These are phyloP conservation scores for Bipolaris oryzae DNA, from an alignment of 2,329 filamentous ascomycete species.

Conservation along the genomic window DNA sequence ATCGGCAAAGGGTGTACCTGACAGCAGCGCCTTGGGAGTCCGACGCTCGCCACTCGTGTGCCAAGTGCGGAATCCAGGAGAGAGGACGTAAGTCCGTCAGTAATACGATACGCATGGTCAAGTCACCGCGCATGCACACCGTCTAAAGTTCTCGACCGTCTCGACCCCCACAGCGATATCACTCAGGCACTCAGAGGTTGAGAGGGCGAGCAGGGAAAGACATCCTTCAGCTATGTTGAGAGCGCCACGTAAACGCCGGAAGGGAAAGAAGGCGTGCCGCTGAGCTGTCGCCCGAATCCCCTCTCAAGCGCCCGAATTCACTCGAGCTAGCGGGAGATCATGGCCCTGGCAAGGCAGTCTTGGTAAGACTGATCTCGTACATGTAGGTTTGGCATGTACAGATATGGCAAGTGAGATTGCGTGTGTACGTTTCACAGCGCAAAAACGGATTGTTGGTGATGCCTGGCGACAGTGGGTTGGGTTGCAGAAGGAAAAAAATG, in stretches of 20 bases:
- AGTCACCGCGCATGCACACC: not conserved
- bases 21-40: not conserved
- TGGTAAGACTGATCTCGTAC: slow-evolving; percentile 7
- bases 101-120: not conserved
- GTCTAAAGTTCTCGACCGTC: slow-evolving; percentile 8
- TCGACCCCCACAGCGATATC: slow-evolving; percentile 1
- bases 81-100: not conserved
- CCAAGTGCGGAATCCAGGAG: not conserved
- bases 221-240: slow-evolving; percentile 16
- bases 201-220: slow-evolving; percentile 5
- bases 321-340: slow-evolving; percentile 7
- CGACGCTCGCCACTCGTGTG: not conserved
- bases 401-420: too few relatives aligned
- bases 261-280: slow-evolving; percentile 7
- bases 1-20: slow-evolving; percentile 1
- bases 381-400: too few relatives aligned
- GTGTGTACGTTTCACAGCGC: not conserved
- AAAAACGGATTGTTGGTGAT: slow-evolving; percentile 5
- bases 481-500: not conserved
- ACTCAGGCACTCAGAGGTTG: not conserved
- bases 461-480: not conserved
- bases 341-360: slow-evolving; percentile 6
- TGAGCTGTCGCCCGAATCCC: slow-evolving; percentile 6
- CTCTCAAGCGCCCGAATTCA: slow-evolving; percentile 6
- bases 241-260: slow-evolving; percentile 12